Evolutionary conservation across 495 filamentous ascomycete genomes (phyloP).

Genomic region (Xylaria bambusicola): DNA sequence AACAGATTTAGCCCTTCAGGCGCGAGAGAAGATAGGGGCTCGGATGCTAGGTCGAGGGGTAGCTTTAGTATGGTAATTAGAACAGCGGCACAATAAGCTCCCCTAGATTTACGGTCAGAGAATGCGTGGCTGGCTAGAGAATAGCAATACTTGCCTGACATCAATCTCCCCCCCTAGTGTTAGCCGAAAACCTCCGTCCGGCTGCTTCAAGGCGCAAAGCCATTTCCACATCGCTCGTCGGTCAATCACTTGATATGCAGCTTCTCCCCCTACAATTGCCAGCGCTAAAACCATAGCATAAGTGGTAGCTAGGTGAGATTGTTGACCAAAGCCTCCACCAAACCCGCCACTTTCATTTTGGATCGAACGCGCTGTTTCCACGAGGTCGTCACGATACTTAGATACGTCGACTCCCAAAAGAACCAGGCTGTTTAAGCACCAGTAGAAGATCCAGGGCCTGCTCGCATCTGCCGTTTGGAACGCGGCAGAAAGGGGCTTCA

Average conservation of each 20-base stretch:
- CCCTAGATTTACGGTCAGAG: constrained; percentile 50
- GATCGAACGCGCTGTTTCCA: constrained; percentile 70
- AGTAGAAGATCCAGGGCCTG: constrained; percentile 92
- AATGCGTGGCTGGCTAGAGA: constrained; percentile 21
- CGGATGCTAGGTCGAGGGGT: constrained; percentile 73
- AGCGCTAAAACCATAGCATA: constrained; percentile 82
- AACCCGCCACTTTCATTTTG: constrained; percentile 87
- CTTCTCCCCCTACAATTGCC: constrained; percentile 71
- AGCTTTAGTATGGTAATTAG: constrained; percentile 80
- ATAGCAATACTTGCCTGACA: constrained; percentile 63
- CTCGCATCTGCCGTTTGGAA: constrained; percentile 77
- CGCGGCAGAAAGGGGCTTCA: constrained; percentile 63
- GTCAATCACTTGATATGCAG: constrained; percentile 74
- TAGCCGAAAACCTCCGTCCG: constrained; percentile 81
- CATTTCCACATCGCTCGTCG: constrained; percentile 84
- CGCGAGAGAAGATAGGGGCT: constrained; percentile 52
- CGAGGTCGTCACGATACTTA: constrained; percentile 65
- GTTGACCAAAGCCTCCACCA: constrained; percentile 89
- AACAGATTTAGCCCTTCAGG: constrained; percentile 57
- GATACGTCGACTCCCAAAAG: constrained; percentile 76
- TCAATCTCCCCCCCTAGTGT: constrained; percentile 84
- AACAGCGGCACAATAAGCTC: constrained; percentile 85
- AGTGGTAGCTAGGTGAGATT: constrained; percentile 81
- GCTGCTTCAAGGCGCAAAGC: constrained; percentile 80
- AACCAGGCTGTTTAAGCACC: constrained; percentile 73